Evolutionary conservation across 768 basidiomycete species (phyloP).

Genomic region (Pleurotus tuoliensis): DNA sequence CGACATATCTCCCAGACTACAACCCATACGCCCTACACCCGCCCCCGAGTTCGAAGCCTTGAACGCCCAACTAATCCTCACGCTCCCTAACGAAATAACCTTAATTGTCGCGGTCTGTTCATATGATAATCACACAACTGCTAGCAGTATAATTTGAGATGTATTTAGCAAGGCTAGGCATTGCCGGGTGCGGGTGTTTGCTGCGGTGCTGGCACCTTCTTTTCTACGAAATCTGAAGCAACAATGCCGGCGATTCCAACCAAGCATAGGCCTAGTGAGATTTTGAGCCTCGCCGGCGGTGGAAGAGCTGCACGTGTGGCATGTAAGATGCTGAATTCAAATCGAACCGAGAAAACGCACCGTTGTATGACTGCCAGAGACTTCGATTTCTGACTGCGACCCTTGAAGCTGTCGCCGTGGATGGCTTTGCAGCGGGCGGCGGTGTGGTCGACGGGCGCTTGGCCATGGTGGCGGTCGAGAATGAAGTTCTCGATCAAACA

Average conservation of each 20-base stretch:
- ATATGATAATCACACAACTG: background rate
- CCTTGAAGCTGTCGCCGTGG: too few species aligned
- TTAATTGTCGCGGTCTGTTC: slow-evolving; percentile 9
- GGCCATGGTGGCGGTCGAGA: too few species aligned
- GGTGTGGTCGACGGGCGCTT: too few species aligned
- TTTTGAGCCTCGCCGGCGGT: slow-evolving; percentile 44
- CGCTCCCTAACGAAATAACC: background rate
- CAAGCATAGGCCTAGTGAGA: slow-evolving; percentile 46
- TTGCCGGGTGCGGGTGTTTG: slow-evolving; percentile 5
- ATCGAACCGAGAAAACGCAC: slow-evolving; percentile 14
- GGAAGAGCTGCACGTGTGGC: slow-evolving; percentile 40
- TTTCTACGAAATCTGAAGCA: slow-evolving; percentile 50
- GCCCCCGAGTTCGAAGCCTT: background rate
- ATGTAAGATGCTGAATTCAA: background rate
- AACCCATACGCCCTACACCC: slow-evolving; percentile 19
- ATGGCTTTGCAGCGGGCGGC: too few species aligned
- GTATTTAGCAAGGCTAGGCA: background rate
- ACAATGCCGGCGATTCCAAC: slow-evolving; percentile 44
- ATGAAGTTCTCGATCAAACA: background rate
- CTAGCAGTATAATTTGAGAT: background rate
- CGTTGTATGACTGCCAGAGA: slow-evolving; percentile 44
- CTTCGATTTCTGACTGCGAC: slow-evolving; percentile 15
- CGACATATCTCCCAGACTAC: slow-evolving; percentile 19
- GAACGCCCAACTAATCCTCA: background rate
- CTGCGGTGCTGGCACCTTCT: slow-evolving; percentile 24